Evolutionary conservation across 495 filamentous ascomycete species (phyloP), one percentile per base, ranked within the genome.

Genomic region (Amniculicola lignicola): DNA sequence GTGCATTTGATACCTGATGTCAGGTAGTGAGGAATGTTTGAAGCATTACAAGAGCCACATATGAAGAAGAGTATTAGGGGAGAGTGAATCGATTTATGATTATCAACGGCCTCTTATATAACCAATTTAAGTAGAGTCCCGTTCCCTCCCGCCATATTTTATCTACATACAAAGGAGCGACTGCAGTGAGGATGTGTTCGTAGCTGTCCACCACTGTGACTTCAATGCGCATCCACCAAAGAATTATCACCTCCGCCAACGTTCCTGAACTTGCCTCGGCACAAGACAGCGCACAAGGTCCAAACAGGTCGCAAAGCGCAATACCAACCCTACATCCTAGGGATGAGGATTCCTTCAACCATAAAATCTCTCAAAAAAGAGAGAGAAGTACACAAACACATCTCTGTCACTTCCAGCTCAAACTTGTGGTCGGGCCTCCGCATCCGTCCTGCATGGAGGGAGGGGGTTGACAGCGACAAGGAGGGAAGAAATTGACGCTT

Each of bases 281-380:
- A 27, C 24, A 43, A 36, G 49, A 33, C 7, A 33, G 7, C 9
- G 19, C 54, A 33, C 23, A 48, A 51, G 51, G 31, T 49, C 51
- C 56, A 16, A 46, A 16, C 38, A 40, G 25, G 51, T 39, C 55
- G 55, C 54, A 53, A 53, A 39, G 27, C 33, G 22, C 45, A 54
- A 60, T 10, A 57, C 57, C 62, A 65, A 65, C 62, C 62, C 62
- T 54, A 21, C 57, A 65, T 65, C 62, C 44, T 44, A 44, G 21
- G 48, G 62, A 65, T 53, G 58, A 54, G 62, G 62, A 65, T 61
- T 28, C 44, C 38, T 61, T 37, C 19, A 48, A 43, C 48, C 44
- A 51, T 48, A 54, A 39, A 64, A 51, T 49, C 57, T n/a, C n/a
- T n/a, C n/a, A n/a, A n/a, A n/a, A n/a, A n/a, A n/a, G n/a, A n/a